Percentiles rank a stretch among this genome's conserved stretches.
Conservation (phyloP, 345 rosid genomes). For the Murraya koenigii region DNA sequence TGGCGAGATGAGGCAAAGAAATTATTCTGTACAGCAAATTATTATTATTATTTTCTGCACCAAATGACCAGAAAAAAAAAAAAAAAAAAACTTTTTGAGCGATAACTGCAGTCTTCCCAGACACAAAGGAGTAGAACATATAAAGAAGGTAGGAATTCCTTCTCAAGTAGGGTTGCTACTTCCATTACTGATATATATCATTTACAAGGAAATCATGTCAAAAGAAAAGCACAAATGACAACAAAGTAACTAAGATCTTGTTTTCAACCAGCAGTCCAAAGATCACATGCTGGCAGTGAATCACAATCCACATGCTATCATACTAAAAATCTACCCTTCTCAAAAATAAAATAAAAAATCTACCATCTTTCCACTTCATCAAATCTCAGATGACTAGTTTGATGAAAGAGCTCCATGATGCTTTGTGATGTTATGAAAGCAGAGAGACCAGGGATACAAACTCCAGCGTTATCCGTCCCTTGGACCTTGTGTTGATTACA, state of each 20-base stretch:
- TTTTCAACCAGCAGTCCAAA: not conserved
- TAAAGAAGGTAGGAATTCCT: not conserved
- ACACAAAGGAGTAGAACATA: not conserved
- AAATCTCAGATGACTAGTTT: not conserved
- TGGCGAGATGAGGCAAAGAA: no score
- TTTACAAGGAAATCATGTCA: not conserved
- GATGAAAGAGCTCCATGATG: not conserved
- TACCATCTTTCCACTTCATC: not conserved
- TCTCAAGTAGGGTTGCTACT: not conserved
- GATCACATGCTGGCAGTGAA: not conserved
- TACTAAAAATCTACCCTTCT: not conserved
- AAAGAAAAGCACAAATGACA: not conserved
- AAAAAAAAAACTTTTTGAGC: no score
- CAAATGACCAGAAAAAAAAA: no score
- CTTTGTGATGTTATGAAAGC: constrained; percentile 38
- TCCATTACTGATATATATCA: not conserved
- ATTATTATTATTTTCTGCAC: no score
- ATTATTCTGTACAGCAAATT: no score
- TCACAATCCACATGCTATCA: not conserved
- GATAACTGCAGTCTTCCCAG: not conserved
- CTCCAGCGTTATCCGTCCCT: constrained; percentile 71
- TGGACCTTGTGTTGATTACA: constrained; percentile 89
- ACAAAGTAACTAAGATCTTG: constrained; percentile 2
- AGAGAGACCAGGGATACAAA: constrained; percentile 93
- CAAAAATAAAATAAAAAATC: no score